phyloP scores from a whole-genome alignment of 2,329 filamentous ascomycete species.

The Microascus cirrosus region DNA sequence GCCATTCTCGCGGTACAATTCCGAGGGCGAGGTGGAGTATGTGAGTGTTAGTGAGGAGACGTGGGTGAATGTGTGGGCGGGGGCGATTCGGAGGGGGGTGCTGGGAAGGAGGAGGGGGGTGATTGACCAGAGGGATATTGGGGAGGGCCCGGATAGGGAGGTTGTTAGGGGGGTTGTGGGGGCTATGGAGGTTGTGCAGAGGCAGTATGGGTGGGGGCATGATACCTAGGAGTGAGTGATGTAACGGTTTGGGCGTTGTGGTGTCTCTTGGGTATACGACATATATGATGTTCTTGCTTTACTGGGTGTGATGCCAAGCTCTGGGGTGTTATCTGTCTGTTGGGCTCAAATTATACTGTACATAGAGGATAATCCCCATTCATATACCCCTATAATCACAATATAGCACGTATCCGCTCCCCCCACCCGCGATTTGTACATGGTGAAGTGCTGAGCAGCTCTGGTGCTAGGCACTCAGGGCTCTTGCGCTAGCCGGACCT shows the following conservation, averaged over 20 bases:
- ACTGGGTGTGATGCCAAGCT: no score
- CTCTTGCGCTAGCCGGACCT: background rate
- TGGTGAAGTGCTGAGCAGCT: no score
- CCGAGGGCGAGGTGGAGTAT: slow-evolving; percentile 26
- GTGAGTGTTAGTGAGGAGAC: slow-evolving; percentile 43
- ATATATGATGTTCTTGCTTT: no score
- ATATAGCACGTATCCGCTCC: no score
- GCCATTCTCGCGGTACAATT: slow-evolving; percentile 33
- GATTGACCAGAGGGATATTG: slow-evolving; percentile 37
- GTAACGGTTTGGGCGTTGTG: background rate
- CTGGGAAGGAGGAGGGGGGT: slow-evolving; percentile 43
- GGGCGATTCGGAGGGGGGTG: slow-evolving; percentile 47
- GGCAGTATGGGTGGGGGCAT: slow-evolving; percentile 41
- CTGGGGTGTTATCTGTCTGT: no score
- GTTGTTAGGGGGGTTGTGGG: slow-evolving; percentile 35
- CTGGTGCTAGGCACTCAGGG: slow-evolving; percentile 3
- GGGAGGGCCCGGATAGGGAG: slow-evolving; percentile 27
- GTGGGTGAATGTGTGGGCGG: slow-evolving; percentile 53
- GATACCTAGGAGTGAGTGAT: background rate
- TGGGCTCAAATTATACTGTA: no score
- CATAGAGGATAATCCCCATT: no score
- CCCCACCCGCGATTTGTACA: no score
- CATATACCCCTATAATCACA: no score
- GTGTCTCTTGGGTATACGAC: no score
- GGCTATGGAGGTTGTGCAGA: slow-evolving; percentile 40